Percentiles rank a stretch among this genome's conserved stretches.
Conservation (phyloP, 192 early-diverging fungal genomes). For the Funneliformis geosporum region DNA sequence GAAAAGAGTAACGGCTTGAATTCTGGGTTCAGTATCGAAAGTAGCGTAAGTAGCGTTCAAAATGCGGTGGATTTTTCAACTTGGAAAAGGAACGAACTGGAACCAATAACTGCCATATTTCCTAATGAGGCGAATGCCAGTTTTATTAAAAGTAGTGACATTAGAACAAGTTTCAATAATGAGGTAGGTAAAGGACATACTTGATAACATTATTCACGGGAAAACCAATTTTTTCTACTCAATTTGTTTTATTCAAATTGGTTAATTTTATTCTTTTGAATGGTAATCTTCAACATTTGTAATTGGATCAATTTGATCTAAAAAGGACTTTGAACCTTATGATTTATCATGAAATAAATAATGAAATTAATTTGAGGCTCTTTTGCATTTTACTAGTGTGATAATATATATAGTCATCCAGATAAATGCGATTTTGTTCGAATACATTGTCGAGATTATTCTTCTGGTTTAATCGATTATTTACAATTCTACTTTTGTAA, state of each 20-base stretch:
- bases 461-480: slow-evolving; percentile 64
- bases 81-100: background rate
- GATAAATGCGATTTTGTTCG: slow-evolving; percentile 62
- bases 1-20: background rate
- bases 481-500: slow-evolving; percentile 61
- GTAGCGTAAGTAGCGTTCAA: background rate
- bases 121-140: background rate
- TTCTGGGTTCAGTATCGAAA: background rate
- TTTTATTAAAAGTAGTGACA: background rate
- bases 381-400: slow-evolving; percentile 39
- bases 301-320: background rate
- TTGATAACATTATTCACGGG: background rate
- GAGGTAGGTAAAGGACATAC: background rate
- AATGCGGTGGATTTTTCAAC: background rate
- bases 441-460: slow-evolving; percentile 62
- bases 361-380: background rate
- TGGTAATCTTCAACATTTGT: too few species aligned
- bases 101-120: background rate
- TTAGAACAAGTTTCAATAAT: background rate
- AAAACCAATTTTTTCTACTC: too few species aligned
- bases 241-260: too few species aligned
- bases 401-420: slow-evolving; percentile 52
- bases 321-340: background rate
- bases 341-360: background rate
- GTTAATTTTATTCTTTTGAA: too few species aligned